Base-by-base conservation (phyloP, 495 filamentous ascomycete genomes). In the Penicillium fimorum region DNA sequence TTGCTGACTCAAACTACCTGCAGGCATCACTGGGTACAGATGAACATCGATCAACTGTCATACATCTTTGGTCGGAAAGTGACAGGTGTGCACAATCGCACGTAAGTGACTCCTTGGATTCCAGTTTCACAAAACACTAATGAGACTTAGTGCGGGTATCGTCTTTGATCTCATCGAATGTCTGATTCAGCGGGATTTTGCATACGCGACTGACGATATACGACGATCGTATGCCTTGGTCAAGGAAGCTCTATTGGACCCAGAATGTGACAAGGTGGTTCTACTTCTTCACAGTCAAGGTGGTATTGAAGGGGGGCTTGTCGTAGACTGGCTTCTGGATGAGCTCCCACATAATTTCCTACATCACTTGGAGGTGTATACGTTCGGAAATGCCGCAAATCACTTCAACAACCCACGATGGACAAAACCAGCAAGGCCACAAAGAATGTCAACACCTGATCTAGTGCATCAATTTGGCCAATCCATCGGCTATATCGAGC, bases 241-340 rank as follows among this genome's bases (percentile, higher is more conserved):
- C 30, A 72, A 74, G 51, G 40, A 61, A 22, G 67, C 71, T 1
- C 54, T 75, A 8, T 27, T 74, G 10, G 47, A 67, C 32, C 80
- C 76, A 0, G 61, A 77, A 17, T 82, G 85, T 60, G 79, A 82
- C 22, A 93, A 90, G 61, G 82, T 94, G 13, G 76, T 95, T 51
- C 78, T 95, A 22, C 82, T 95, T 44, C 76, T 90, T 30, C 91
- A 96, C 67, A 89, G 85, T 18, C 91, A 95, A 67, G 91, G 91
- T 2, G 91, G 82, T 15, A 89, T 95, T 55, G 85, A 92, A 67
- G 82, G 86, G 5, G 79, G 84, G 1, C 69, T 92, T 50, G 84
- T 91, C 11, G 64, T 93, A 2, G 91, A 96, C 75, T 88, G 86
- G 82, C 80, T 96, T 9, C 76, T 93, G 8, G 82, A 86, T 60